A percentile compares a stretch with the other conserved stretches of the same genome.
These are phyloP conservation scores for Teratosphaeria epicoccoides DNA, from an alignment of 2,329 filamentous ascomycete genomes.

Conservation along the genomic window DNA sequence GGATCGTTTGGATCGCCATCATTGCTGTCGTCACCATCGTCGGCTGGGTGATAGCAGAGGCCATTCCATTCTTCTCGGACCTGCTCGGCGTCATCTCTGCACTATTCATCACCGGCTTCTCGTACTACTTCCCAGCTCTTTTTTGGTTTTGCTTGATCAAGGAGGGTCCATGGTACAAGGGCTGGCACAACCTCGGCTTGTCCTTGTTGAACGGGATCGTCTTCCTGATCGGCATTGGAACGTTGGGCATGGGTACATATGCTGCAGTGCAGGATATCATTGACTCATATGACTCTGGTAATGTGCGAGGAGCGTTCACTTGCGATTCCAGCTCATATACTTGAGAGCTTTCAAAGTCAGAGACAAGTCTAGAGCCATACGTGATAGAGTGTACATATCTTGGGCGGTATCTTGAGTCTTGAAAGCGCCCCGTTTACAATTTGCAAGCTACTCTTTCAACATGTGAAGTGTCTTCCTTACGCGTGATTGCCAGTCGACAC, in stretches of 20 bases:
- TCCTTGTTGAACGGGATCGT: constrained; percentile 36
- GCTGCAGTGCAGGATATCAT: constrained; percentile 32
- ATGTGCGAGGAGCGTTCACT: constrained; percentile 32
- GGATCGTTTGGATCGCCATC: constrained; percentile 50
- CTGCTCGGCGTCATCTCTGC: constrained; percentile 55
- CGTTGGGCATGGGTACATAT: constrained; percentile 29
- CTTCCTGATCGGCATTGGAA: constrained; percentile 27
- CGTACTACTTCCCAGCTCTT: constrained; percentile 28
- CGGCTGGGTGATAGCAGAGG: constrained; percentile 60
- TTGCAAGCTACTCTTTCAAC: too few species aligned
- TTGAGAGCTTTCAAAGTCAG: neutral
- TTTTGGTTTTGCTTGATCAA: constrained; percentile 37
- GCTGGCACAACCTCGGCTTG: constrained; percentile 34
- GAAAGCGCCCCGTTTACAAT: too few species aligned
- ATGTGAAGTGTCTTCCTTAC: too few species aligned
- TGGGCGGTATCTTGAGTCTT: too few species aligned
- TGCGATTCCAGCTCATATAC: constrained; percentile 26
- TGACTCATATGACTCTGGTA: constrained; percentile 28
- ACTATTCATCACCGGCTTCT: constrained; percentile 59
- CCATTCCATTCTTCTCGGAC: constrained; percentile 61
- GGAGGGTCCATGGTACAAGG: constrained; percentile 38
- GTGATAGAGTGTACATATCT: neutral
- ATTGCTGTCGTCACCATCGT: constrained; percentile 48
- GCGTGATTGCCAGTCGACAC: too few species aligned
- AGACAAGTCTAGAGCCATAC: neutral